Base-by-base conservation (phyloP, 2,329 filamentous ascomycete species). In the Cercospora beticola region DNA sequence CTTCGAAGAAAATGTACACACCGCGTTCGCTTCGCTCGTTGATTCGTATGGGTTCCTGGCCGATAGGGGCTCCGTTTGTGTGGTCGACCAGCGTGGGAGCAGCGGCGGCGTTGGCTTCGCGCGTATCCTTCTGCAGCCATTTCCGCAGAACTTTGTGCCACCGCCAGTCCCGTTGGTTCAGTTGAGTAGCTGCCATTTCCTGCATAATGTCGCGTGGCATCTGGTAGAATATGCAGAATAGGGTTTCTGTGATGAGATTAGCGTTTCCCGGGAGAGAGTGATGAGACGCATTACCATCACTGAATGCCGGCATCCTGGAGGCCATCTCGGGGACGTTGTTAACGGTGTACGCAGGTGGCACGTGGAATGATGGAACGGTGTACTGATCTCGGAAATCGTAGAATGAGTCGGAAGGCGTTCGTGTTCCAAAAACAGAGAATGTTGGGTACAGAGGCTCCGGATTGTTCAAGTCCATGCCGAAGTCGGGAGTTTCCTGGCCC, bases 201-300 rank as follows among this genome's bases (percentile, higher is more conserved):
- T 91, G 89, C 77, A 88, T 83, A 65, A 89, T 84, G 74, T 90
- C 88, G 68, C 87, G 82, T 14, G 88, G 88, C 81, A 87, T 86
- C 70, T 87, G 88, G 79, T 90, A 91, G 82, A 91, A 91, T 68
- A 90, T 89, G 75, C 87, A 88, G 76, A 91, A 89, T 4, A 91
- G 81, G 0, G 89, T 90, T 76, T 91, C 89, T 71, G 88, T 83
- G 43, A 40, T n/a, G n/a, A 12, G 49, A 40, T 74, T 63, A 72
- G 71, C 18, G 46, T 12, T 28, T 6, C 12, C 26, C 18, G 5
- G 23, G 56, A 36, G 18, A 52, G 6, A 12, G 28, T 30, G 10
- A 36, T 9, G 26, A 46, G 10, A 23, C 14, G 62, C 57, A 73
- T 65, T 72, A 78, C 76, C 76, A 63, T 80, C 78, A 36, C 76